These are phyloP conservation scores for Candida namnaoensis DNA, from an alignment of 805 yeast species.

Conservation along the genomic window DNA sequence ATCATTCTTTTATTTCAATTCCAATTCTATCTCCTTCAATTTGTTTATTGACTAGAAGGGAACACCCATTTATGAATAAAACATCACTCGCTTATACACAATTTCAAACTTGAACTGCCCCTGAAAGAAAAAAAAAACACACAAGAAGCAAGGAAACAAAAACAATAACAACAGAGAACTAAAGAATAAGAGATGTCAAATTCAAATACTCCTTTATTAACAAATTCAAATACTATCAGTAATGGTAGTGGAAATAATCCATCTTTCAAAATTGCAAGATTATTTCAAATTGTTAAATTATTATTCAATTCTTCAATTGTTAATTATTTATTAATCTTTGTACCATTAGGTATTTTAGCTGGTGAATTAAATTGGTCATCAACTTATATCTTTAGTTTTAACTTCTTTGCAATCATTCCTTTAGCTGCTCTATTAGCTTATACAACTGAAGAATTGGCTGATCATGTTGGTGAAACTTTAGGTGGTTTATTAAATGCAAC, in stretches of 20 bases:
- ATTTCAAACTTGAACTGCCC: too few species aligned
- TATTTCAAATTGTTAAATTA: constrained; percentile 5
- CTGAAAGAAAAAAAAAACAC: too few species aligned
- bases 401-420: constrained; percentile 87
- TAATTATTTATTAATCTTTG: constrained; percentile 69
- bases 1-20: too few species aligned
- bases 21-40: too few species aligned
- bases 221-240: too few species aligned
- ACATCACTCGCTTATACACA: too few species aligned
- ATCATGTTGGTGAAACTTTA: constrained; percentile 80
- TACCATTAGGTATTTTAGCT: constrained; percentile 82
- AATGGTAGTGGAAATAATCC: neutral
- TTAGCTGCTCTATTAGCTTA: constrained; percentile 83
- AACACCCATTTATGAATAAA: too few species aligned
- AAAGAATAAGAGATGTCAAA: too few species aligned
- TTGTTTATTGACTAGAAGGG: too few species aligned
- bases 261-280: neutral
- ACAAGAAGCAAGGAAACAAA: too few species aligned
- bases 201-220: neutral
- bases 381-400: constrained; percentile 53
- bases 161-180: too few species aligned
- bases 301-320: constrained; percentile 55
- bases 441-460: constrained; percentile 90
- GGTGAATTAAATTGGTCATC: constrained; percentile 52
- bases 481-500: constrained; percentile 96